A percentile compares a stretch with the other conserved stretches of the same genome.
phyloP scores from a whole-genome alignment of 164 flowering plant species.

The Hamamelis virginiana region DNA sequence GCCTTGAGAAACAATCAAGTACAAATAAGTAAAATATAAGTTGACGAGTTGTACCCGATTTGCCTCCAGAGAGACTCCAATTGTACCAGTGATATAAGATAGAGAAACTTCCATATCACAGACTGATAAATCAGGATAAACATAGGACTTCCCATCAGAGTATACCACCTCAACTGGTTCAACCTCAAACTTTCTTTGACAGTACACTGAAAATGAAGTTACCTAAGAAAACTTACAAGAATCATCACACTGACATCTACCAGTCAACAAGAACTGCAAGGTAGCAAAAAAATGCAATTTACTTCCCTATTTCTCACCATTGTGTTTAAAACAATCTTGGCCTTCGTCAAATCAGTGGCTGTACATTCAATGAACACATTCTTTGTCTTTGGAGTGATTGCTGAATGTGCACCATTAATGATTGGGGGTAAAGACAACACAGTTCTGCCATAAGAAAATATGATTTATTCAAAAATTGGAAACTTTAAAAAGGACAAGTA shows the following conservation, averaged over 20 bases:
- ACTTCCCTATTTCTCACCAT: slow-evolving; percentile 46
- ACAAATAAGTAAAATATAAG: neutral
- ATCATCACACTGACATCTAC: neutral
- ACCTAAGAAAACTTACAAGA: slow-evolving; percentile 45
- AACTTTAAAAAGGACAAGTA: neutral
- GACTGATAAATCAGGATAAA: slow-evolving; percentile 73
- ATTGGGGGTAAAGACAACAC: slow-evolving; percentile 94
- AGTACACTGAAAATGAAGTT: slow-evolving; percentile 80
- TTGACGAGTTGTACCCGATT: slow-evolving; percentile 47
- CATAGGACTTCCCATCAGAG: slow-evolving; percentile 54
- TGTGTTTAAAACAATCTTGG: slow-evolving; percentile 89
- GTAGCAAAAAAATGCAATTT: neutral
- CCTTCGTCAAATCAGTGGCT: slow-evolving; percentile 93
- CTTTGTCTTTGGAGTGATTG: slow-evolving; percentile 77
- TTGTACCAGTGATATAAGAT: slow-evolving; percentile 63
- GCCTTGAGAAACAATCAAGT: neutral
- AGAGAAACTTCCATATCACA: slow-evolving; percentile 76
- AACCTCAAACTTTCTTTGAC: slow-evolving; percentile 79
- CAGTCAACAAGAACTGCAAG: slow-evolving; percentile 1
- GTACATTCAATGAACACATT: slow-evolving; percentile 96
- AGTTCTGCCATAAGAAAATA: slow-evolving; percentile 53
- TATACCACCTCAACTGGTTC: slow-evolving; percentile 89
- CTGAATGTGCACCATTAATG: slow-evolving; percentile 95
- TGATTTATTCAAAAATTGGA: neutral
- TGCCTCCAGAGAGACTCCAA: slow-evolving; percentile 71